Conservation (phyloP, 2,329 filamentous ascomycete genomes). For the Aureobasidium pullulans region DNA sequence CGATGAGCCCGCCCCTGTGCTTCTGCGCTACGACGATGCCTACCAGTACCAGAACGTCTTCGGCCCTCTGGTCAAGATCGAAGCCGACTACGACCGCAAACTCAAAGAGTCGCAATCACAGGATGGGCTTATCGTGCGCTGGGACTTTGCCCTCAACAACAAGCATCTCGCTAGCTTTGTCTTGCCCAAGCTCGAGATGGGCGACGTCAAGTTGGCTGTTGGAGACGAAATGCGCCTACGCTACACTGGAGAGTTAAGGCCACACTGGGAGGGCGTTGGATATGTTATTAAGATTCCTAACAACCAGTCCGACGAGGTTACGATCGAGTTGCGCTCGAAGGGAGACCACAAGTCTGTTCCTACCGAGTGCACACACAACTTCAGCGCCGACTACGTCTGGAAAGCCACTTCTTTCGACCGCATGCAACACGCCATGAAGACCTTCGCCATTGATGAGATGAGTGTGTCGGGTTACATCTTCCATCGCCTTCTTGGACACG, state of each 20-base stretch:
- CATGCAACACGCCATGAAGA: conserved; percentile 99
- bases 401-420: conserved; percentile 98
- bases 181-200: conserved; percentile 91
- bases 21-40: conserved; percentile 91
- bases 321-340: conserved; percentile 85
- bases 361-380: conserved; percentile 93
- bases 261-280: conserved; percentile 93
- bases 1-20: conserved; percentile 87
- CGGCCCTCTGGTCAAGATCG: conserved; percentile 95
- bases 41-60: conserved; percentile 99
- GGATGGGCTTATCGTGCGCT: conserved; percentile 86
- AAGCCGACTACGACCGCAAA: conserved; percentile 98
- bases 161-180: conserved; percentile 95
- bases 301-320: conserved; percentile 97
- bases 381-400: conserved; percentile 98
- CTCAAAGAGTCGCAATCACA: conserved; percentile 97
- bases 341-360: conserved; percentile 95
- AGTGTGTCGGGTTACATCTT: conserved; percentile 98
- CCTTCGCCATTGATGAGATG: conserved; percentile 94
- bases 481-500: conserved; percentile 89
- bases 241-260: conserved; percentile 88
- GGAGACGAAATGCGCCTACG: conserved; percentile 97
- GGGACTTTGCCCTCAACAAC: conserved; percentile 94
- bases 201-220: conserved; percentile 94
- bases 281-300: conserved; percentile 99